Evolutionary conservation across 805 yeast genomes (phyloP).

Genomic region (Sugiyamaella boreocaroliniensis): DNA sequence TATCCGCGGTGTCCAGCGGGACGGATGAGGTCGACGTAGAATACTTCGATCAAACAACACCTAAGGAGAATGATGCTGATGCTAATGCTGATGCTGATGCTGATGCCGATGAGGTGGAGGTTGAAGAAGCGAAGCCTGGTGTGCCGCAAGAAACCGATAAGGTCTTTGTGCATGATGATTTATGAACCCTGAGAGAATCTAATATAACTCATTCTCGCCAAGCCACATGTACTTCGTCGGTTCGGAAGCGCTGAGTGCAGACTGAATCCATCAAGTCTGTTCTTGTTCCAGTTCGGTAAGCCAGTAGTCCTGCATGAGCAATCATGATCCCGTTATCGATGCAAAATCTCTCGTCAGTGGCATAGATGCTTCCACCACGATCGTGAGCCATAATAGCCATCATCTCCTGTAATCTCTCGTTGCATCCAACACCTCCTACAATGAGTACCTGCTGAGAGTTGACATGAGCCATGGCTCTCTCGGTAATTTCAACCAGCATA

Average conservation of each 20-base stretch:
- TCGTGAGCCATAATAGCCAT: constrained; percentile 89
- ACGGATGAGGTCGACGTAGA: too few relatives aligned
- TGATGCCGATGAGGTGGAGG: too few relatives aligned
- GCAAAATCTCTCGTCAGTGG: constrained; percentile 94
- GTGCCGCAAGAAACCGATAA: background rate
- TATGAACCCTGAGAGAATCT: background rate
- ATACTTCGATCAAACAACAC: too few relatives aligned
- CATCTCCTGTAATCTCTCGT: constrained; percentile 85
- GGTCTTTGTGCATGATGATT: background rate
- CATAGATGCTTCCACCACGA: constrained; percentile 78
- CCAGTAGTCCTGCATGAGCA: constrained; percentile 91
- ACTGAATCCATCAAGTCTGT: constrained; percentile 60
- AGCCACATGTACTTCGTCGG: constrained; percentile 83
- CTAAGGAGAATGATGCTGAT: too few relatives aligned
- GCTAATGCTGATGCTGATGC: too few relatives aligned
- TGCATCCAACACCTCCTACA: constrained; percentile 98
- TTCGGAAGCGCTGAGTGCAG: constrained; percentile 88
- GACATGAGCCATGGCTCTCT: constrained; percentile 97
- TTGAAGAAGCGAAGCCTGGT: background rate
- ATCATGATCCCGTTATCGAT: constrained; percentile 98
- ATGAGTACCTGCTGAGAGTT: constrained; percentile 79
- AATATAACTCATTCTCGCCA: constrained; percentile 59
- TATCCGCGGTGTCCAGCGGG: too few relatives aligned
- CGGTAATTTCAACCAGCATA: constrained; percentile 95
- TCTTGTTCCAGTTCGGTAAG: constrained; percentile 69